phyloP scores from a whole-genome alignment of 257 asterid genomes.

The Anisodus tanguticus region DNA sequence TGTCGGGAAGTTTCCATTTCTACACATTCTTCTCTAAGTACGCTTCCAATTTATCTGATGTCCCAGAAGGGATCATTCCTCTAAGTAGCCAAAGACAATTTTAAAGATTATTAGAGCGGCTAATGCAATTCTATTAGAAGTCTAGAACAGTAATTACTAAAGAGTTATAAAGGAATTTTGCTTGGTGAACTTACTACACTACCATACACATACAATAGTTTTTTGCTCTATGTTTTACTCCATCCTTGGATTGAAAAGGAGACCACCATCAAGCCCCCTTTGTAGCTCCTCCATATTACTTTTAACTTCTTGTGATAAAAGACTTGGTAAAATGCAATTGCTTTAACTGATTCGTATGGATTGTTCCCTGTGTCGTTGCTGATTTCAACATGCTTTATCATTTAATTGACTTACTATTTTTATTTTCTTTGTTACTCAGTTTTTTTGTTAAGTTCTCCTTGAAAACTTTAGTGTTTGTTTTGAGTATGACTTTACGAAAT shows the following conservation, averaged over 20 bases:
- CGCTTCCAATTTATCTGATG: too few relatives aligned
- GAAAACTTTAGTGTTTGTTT: not conserved
- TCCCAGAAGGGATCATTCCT: not conserved
- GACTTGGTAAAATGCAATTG: not conserved
- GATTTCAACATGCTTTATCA: not conserved
- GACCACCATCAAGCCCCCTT: not conserved
- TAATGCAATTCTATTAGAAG: not conserved
- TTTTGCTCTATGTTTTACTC: not conserved
- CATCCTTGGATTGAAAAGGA: constrained; percentile 13
- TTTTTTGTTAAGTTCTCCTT: not conserved
- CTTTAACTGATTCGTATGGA: not conserved
- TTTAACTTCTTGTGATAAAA: constrained; percentile 1
- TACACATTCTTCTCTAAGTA: not conserved
- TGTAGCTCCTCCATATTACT: not conserved
- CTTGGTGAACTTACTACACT: not conserved
- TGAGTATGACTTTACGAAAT: not conserved
- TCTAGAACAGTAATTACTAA: not conserved
- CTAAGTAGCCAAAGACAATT: not conserved
- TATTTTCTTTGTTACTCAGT: not conserved
- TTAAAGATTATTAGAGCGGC: not conserved
- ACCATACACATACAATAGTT: not conserved
- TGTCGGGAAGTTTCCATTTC: not conserved
- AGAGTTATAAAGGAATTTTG: not conserved
- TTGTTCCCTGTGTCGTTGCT: not conserved
- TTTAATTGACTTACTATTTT: not conserved